phyloP scores from a whole-genome alignment of 805 yeast genomes.

The Wickerhamomyces mucosus region DNA sequence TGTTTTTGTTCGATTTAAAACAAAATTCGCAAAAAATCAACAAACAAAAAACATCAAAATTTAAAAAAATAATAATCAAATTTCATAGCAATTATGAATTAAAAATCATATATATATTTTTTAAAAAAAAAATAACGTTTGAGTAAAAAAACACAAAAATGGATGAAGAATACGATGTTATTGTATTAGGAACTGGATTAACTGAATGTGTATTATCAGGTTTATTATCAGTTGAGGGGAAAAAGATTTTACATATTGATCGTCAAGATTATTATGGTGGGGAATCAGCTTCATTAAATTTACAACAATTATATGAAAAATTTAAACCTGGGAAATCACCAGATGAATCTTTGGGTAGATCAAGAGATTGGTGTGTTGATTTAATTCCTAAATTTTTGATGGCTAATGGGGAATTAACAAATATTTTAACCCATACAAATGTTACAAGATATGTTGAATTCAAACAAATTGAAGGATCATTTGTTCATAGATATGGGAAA shows the following conservation, averaged over 20 bases:
- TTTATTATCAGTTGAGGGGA: conserved; percentile 91
- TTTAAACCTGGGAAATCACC: conserved; percentile 72
- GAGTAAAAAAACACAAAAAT: too few species aligned
- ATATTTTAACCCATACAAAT: conserved; percentile 89
- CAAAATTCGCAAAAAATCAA: too few species aligned
- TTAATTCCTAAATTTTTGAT: conserved; percentile 92
- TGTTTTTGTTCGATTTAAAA: too few species aligned
- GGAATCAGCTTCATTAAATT: conserved; percentile 76
- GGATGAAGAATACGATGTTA: conserved; percentile 97
- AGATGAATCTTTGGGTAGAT: conserved; percentile 70
- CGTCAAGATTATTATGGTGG: conserved; percentile 94
- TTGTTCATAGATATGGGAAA: conserved; percentile 75
- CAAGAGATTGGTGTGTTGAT: conserved; percentile 97
- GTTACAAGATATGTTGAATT: conserved; percentile 94
- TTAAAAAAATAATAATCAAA: too few species aligned
- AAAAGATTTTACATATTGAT: conserved; percentile 93
- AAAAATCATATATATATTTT: too few species aligned
- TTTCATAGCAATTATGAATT: too few species aligned
- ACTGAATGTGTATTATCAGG: conserved; percentile 96
- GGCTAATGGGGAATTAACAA: conserved; percentile 97
- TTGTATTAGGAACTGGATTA: conserved; percentile 88
- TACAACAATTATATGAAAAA: conserved; percentile 65
- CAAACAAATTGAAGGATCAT: conserved; percentile 93
- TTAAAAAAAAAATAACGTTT: too few species aligned
- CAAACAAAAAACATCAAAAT: too few species aligned